Conservation (phyloP, 805 yeast genomes). For the Ogataea polymorpha region DNA sequence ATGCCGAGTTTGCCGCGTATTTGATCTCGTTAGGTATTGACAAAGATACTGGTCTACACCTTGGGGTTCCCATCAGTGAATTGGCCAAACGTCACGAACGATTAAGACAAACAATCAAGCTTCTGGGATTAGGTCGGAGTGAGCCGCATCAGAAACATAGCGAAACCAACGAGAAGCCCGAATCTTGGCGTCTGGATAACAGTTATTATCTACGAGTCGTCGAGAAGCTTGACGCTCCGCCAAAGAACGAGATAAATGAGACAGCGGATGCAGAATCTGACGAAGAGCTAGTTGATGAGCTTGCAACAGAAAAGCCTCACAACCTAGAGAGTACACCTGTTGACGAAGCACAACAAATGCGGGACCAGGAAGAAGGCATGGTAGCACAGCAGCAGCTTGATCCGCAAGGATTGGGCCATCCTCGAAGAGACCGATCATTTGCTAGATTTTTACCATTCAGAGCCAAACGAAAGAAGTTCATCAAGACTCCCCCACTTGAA, state of each 20-base stretch:
- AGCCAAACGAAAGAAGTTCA: constrained; percentile 13
- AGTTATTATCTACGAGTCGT: constrained; percentile 11
- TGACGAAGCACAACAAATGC: neutral
- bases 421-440: constrained; percentile 6
- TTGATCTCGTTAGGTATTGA: constrained; percentile 13
- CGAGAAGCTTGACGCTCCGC: constrained; percentile 9
- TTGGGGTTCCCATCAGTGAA: constrained; percentile 9
- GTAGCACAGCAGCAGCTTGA: neutral
- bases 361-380: neutral
- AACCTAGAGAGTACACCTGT: neutral
- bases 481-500: constrained; percentile 9
- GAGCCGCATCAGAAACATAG: neutral
- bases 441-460: constrained; percentile 15
- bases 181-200: constrained; percentile 1
- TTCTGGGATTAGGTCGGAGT: neutral
- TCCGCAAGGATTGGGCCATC: neutral
- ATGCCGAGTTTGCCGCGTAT: constrained; percentile 21
- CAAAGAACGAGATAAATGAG: constrained; percentile 5
- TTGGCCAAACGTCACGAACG: constrained; percentile 25
- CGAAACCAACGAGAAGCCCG: neutral
- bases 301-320: neutral
- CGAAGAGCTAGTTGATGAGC: neutral
- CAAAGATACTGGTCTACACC: constrained; percentile 4
- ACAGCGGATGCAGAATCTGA: constrained; percentile 1
- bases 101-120: constrained; percentile 14